Percentiles rank a stretch among this genome's conserved stretches.
Conservation (phyloP, 2,329 filamentous ascomycete species). For the Aspergillus carbonarius region DNA sequence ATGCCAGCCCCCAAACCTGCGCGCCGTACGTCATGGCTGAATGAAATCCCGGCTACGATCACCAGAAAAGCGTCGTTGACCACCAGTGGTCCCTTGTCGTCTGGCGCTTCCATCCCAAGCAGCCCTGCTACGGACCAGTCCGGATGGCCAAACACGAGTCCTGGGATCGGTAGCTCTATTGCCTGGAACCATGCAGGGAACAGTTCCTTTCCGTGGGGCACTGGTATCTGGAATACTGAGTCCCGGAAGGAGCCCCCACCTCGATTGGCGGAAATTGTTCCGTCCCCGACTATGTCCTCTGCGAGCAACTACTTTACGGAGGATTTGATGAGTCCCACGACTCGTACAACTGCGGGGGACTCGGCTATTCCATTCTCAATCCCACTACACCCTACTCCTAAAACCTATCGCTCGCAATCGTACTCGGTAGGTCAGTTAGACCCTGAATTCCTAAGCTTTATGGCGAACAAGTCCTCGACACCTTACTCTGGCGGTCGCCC, state of each 20-base stretch:
- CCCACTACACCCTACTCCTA: conserved; percentile 83
- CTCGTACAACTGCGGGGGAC: conserved; percentile 51
- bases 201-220: conserved; percentile 66
- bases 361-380: conserved; percentile 76
- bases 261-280: conserved; percentile 71
- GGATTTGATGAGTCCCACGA: conserved; percentile 52
- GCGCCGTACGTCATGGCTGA: conserved; percentile 80
- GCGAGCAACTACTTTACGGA: conserved; percentile 53
- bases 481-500: conserved; percentile 32
- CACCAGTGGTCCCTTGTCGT: conserved; percentile 70
- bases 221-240: conserved; percentile 78
- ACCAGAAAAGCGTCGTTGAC: conserved; percentile 75
- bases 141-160: conserved; percentile 43
- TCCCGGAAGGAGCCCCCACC: conserved; percentile 71
- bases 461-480: conserved; percentile 33
- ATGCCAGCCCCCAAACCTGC: conserved; percentile 60
- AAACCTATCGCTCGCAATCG: conserved; percentile 91
- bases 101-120: conserved; percentile 74
- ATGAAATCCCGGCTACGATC: conserved; percentile 69
- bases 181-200: conserved; percentile 48
- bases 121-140: conserved; percentile 70
- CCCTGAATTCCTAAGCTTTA: conserved; percentile 52
- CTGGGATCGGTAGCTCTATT: conserved; percentile 40
- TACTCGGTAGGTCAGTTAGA: conserved; percentile 94
- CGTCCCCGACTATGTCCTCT: conserved; percentile 67